phyloP scores from a whole-genome alignment of 106 monocot species.

The Platanthera zijinensis region DNA sequence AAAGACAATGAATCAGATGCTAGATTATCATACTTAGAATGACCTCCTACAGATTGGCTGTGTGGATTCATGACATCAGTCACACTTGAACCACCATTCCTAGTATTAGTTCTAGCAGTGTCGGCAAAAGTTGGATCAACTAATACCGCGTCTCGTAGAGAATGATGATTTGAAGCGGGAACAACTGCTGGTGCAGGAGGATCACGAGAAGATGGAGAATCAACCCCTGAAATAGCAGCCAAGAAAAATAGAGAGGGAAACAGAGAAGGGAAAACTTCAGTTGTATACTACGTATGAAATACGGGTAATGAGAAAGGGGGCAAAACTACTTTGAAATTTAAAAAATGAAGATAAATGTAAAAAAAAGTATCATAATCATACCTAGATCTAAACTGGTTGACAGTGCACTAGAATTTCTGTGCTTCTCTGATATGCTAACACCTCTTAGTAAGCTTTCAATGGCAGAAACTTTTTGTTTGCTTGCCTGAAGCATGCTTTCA shows the following conservation, averaged over 20 bases:
- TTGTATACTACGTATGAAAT: not conserved
- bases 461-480: slow-evolving; percentile 96
- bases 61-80: slow-evolving; percentile 33
- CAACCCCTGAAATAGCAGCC: slow-evolving; percentile 91
- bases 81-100: slow-evolving; percentile 60
- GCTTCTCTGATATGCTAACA: slow-evolving; percentile 61
- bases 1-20: slow-evolving; percentile 52
- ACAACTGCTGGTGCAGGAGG: slow-evolving; percentile 62
- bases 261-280: not conserved
- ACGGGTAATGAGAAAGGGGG: not conserved
- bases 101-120: slow-evolving; percentile 23
- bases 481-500: slow-evolving; percentile 81
- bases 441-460: slow-evolving; percentile 97
- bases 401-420: slow-evolving; percentile 35
- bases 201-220: slow-evolving; percentile 84
- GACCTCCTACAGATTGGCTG: slow-evolving; percentile 39
- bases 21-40: slow-evolving; percentile 32
- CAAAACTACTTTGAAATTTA: not conserved
- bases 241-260: slow-evolving; percentile 14
- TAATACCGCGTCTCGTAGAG: slow-evolving; percentile 29
- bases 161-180: slow-evolving; percentile 49
- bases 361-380: slow-evolving; percentile 29
- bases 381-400: slow-evolving; percentile 98
- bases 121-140: slow-evolving; percentile 37
- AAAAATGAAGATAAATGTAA: not conserved